Base-by-base conservation (phyloP, 1,284 basidiomycete genomes). In the Austroboletus rostrupii region DNA sequence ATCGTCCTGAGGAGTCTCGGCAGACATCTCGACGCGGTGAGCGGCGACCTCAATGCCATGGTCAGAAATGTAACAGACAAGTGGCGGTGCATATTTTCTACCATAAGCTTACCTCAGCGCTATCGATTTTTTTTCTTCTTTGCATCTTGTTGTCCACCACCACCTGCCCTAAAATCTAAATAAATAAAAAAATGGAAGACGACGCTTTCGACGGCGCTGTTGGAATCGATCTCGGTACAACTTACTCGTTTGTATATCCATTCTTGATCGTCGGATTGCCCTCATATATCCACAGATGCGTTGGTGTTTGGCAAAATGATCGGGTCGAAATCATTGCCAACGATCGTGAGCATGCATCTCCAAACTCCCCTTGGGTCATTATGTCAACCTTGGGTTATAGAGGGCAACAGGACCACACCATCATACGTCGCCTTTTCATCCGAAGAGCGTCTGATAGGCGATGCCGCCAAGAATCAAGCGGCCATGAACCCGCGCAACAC, bases 371-470 rank as follows among this genome's bases (percentile, higher is more conserved):
- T 41, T 49, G 32, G 8, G 7, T 6, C n/a, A 19, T 50, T 20
- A 48, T 55, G 42, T 42, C 19, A 43, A 49, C 33, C n/a, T 7
- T 36, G 46, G 38, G 40, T 49, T 53, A 43, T 66, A 92, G 92
- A 97, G 90, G 96, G 95, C 69, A 98, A 98, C 86, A 86, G 96
- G 62, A 97, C 96, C 64, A 98, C 96, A 52, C 96, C 96, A 52
- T 99, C 96, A 61, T 98, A 98, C 76, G 96, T 98, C 73, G 93
- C 96, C 63, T 98, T 99, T 83, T 95, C 93, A 61, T 77, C 92
- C 57, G 90, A 90, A 72, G 96, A 99, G 83, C 94, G 96, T 80
- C 78, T 99, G 71, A 98, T 98, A 68, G 96, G 95, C 72, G 96
- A 98, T 83, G 93, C 93, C 63, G 96, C 95, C 60, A 98, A 98